phyloP scores from a whole-genome alignment of 176 grass and related monocot genomes.

The Musa beccarii region DNA sequence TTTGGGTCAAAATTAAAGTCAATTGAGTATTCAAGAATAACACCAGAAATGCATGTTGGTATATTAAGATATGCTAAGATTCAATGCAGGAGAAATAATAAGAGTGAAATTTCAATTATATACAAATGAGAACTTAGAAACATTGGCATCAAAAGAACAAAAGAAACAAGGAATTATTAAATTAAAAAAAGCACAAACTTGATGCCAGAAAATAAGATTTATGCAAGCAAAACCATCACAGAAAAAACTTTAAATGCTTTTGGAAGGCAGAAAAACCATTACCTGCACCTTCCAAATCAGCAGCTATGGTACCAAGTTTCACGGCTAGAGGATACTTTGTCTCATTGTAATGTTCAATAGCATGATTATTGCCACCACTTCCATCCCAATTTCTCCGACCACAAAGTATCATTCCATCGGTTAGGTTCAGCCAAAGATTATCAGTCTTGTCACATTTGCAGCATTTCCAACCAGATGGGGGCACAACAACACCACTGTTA shows the following conservation, averaged over 20 bases:
- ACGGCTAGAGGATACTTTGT: constrained; percentile 88
- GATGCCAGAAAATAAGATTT: not conserved
- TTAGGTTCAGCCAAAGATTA: constrained; percentile 98
- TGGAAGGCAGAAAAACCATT: constrained; percentile 37
- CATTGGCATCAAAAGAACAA: not conserved
- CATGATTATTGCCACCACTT: constrained; percentile 92
- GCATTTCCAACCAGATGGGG: constrained; percentile 91
- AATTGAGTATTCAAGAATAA: not conserved
- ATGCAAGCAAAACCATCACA: not conserved
- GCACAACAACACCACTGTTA: constrained; percentile 72
- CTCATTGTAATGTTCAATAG: constrained; percentile 74
- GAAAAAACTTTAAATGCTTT: not conserved
- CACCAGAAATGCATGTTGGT: not conserved
- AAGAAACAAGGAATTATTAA: not conserved
- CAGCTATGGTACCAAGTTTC: constrained; percentile 89
- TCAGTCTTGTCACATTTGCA: constrained; percentile 92
- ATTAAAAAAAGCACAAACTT: not conserved
- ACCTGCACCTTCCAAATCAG: constrained; percentile 86
- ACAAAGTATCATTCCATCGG: constrained; percentile 84
- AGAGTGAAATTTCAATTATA: not conserved
- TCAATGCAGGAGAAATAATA: not conserved
- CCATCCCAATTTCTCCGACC: constrained; percentile 88
- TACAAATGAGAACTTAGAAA: not conserved
- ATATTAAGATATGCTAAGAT: not conserved
- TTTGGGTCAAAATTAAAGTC: not conserved